Percentiles rank a stretch among this genome's conserved stretches.
Conservation (phyloP, 495 filamentous ascomycete genomes). For the Pseudotulostoma volvatum region DNA sequence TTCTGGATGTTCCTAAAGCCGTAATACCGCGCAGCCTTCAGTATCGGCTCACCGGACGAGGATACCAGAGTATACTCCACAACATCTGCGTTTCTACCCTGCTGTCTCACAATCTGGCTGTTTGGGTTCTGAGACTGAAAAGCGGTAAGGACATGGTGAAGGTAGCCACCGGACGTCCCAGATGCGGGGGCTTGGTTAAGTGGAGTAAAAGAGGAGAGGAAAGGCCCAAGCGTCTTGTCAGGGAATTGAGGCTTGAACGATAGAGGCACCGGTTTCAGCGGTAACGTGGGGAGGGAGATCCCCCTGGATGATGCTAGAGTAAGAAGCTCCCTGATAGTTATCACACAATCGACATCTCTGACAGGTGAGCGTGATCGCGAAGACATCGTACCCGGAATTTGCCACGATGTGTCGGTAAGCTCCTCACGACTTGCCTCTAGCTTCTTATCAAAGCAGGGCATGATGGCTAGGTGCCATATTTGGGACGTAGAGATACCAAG, state of each 20-base stretch:
- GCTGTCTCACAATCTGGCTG: conserved; percentile 46
- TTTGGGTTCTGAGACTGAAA: conserved; percentile 53
- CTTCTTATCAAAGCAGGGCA: conserved; percentile 99
- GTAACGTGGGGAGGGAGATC: conserved; percentile 53
- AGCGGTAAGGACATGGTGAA: conserved; percentile 60
- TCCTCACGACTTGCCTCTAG: conserved; percentile 88
- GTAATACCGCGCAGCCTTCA: conserved; percentile 81
- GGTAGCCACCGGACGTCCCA: conserved; percentile 80
- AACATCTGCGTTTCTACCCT: conserved; percentile 81
- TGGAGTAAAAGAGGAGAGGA: conserved; percentile 39
- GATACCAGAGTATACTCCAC: conserved; percentile 57
- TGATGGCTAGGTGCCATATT: conserved; percentile 87
- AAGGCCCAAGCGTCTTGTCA: conserved; percentile 47
- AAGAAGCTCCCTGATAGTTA: conserved; percentile 82
- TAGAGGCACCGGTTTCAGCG: conserved; percentile 34
- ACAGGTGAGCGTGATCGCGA: conserved; percentile 33
- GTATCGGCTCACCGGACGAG: conserved; percentile 36
- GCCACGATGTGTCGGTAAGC: conserved; percentile 70
- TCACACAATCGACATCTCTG: conserved; percentile 91
- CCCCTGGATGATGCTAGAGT: conserved; percentile 67
- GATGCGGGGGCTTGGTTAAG: conserved; percentile 20
- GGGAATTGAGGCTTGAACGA: conserved; percentile 39
- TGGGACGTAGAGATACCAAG: conserved; percentile 56
- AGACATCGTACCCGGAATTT: conserved; percentile 3
- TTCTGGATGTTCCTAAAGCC: conserved; percentile 98